A percentile compares a stretch with the other conserved stretches of the same genome.
Evolutionary conservation across 495 filamentous ascomycete species (phyloP).

Genomic region (Penicillium verhagenii): DNA sequence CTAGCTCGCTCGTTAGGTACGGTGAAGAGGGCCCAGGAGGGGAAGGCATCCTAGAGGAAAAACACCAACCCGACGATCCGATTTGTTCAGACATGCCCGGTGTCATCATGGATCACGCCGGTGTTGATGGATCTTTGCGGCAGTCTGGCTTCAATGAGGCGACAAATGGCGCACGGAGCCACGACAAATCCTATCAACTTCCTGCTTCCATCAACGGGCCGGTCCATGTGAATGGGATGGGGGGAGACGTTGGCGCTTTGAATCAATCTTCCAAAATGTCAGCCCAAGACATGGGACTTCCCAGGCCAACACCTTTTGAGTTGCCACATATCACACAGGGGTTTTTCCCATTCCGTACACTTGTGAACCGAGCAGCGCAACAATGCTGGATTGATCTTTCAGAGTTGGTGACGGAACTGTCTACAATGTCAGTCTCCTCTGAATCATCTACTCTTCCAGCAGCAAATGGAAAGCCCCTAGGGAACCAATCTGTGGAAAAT

Average conservation of each 20-base stretch:
- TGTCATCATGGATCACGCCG: conserved; percentile 46
- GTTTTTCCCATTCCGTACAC: conserved; percentile 64
- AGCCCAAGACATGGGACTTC: neutral
- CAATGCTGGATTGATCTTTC: conserved; percentile 74
- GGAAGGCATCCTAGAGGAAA: conserved; percentile 23
- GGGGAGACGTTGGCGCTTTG: conserved; percentile 10
- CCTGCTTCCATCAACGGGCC: conserved; percentile 28
- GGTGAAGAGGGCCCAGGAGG: conserved; percentile 35
- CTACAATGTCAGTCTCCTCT: conserved; percentile 58
- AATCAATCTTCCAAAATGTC: conserved; percentile 14
- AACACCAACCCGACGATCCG: neutral
- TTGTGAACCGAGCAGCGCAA: conserved; percentile 76
- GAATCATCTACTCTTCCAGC: conserved; percentile 23
- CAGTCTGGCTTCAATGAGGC: conserved; percentile 23
- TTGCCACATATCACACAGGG: conserved; percentile 75
- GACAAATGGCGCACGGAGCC: conserved; percentile 23
- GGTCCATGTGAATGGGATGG: conserved; percentile 31
- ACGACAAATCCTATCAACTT: conserved; percentile 15
- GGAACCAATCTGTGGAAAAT: conserved; percentile 64
- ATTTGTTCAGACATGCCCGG: conserved; percentile 42
- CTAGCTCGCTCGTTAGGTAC: conserved; percentile 25
- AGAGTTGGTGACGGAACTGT: conserved; percentile 66
- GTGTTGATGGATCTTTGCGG: conserved; percentile 28
- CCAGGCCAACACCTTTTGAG: conserved; percentile 55
- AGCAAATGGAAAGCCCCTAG: conserved; percentile 51